Conservation (phyloP, 148 eudicot species). For the Dysphania ambrosioides region DNA sequence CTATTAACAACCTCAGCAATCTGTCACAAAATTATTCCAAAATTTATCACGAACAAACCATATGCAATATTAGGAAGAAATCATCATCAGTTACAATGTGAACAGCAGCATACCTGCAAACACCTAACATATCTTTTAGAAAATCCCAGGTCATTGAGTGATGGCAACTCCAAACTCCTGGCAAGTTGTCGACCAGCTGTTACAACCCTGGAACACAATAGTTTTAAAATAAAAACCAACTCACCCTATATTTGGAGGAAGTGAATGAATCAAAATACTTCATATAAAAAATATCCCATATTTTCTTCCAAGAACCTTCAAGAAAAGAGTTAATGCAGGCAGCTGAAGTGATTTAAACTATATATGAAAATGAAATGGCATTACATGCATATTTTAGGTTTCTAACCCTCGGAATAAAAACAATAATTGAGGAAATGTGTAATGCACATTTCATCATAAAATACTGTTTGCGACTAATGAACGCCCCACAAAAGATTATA, state of each 20-base stretch:
- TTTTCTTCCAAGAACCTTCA: background rate
- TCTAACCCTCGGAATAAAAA: background rate
- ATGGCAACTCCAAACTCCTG: slow-evolving; percentile 76
- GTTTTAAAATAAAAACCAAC: no score
- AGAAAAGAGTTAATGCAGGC: background rate
- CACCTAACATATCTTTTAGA: slow-evolving; percentile 95
- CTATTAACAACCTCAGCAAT: slow-evolving; percentile 94
- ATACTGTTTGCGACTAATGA: background rate
- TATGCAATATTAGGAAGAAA: background rate
- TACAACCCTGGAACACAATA: slow-evolving; percentile 52
- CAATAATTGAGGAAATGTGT: background rate
- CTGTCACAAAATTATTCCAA: slow-evolving; percentile 36
- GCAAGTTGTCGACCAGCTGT: slow-evolving; percentile 90
- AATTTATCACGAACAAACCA: background rate
- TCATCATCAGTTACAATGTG: background rate
- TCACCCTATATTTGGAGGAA: background rate
- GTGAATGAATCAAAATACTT: background rate
- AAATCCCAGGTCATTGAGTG: slow-evolving; percentile 92
- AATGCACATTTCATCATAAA: background rate
- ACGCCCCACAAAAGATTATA: background rate
- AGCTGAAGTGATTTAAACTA: background rate
- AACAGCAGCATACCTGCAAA: slow-evolving; percentile 56
- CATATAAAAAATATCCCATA: background rate
- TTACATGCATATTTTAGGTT: background rate
- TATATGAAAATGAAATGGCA: background rate